Conservation (phyloP, 1,284 basidiomycete species). For the Chalciporus piperatoides region DNA sequence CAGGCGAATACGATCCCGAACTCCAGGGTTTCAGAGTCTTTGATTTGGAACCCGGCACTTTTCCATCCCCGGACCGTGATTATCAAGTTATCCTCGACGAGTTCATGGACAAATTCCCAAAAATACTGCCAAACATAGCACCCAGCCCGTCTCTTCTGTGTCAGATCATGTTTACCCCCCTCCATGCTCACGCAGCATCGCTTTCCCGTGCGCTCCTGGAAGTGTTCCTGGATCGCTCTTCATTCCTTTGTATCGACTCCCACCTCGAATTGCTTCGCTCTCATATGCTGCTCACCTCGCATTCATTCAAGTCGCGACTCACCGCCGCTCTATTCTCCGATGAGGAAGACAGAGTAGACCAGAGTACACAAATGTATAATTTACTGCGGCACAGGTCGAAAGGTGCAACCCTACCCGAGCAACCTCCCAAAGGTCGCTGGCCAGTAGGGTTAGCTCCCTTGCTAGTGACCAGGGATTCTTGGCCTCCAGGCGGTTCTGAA, state of each 20-base stretch:
- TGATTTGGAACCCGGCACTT: constrained; percentile 60
- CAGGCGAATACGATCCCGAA: constrained; percentile 30
- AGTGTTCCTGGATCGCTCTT: constrained; percentile 53
- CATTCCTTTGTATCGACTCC: constrained; percentile 52
- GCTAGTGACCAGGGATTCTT: constrained; percentile 65
- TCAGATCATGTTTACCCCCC: constrained; percentile 53
- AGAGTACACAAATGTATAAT: constrained; percentile 33
- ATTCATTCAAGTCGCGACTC: constrained; percentile 62
- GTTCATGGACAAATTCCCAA: constrained; percentile 58
- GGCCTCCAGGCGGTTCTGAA: constrained; percentile 84
- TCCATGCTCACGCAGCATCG: constrained; percentile 51
- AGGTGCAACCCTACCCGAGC: constrained; percentile 2
- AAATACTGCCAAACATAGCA: constrained; percentile 53
- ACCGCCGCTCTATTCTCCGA: constrained; percentile 68
- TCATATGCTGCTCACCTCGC: constrained; percentile 63
- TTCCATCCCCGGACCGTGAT: constrained; percentile 29
- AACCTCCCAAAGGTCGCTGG: constrained; percentile 39
- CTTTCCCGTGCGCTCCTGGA: constrained; percentile 60
- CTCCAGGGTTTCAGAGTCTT: constrained; percentile 55
- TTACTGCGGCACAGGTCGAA: constrained; percentile 35
- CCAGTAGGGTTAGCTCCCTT: constrained; percentile 72
- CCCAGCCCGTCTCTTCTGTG: constrained; percentile 61
- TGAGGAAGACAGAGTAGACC: constrained; percentile 45
- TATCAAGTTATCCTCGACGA: constrained; percentile 34
- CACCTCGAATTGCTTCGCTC: constrained; percentile 67